Conservation (phyloP, 73 alveolate genomes). For the Durusdinium trenchii region DNA sequence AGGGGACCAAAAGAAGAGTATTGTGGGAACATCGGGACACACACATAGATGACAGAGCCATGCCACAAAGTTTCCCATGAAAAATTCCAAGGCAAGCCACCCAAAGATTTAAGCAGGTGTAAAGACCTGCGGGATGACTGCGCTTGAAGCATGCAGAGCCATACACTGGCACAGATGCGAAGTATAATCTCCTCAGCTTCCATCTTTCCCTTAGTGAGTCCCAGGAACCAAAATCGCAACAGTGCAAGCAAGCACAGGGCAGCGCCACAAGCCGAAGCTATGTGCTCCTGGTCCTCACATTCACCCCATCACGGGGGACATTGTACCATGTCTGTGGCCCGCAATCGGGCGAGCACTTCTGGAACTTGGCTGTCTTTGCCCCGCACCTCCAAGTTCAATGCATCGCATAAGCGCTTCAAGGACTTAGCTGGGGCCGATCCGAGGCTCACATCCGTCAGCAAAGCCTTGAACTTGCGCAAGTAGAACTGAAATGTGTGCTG, state of each 20-base stretch:
- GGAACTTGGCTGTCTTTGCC: constrained; percentile 11
- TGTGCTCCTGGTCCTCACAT: neutral
- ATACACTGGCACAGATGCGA: neutral
- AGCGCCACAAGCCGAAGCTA: neutral
- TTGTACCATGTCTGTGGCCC: constrained; percentile 14
- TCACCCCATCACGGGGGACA: neutral
- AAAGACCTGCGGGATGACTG: constrained; percentile 2
- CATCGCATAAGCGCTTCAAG: constrained; percentile 15
- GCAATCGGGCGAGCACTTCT: constrained; percentile 4
- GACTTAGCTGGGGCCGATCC: neutral
- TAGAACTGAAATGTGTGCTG: constrained; percentile 18
- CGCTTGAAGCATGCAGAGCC: constrained; percentile 21
- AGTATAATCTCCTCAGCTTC: neutral
- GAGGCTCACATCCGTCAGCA: neutral
- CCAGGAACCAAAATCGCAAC: constrained; percentile 19
- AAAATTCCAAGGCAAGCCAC: neutral
- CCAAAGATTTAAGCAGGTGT: neutral
- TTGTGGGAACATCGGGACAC: neutral
- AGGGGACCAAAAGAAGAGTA: neutral
- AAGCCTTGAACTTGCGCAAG: neutral
- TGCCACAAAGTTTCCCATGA: neutral
- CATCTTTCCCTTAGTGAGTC: neutral
- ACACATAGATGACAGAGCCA: neutral
- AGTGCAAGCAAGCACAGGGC: neutral
- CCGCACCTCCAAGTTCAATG: neutral